Percentiles rank a stretch among this genome's conserved stretches.
Conservation (phyloP, 2,329 filamentous ascomycete genomes). For the Aspergillus glaucus region DNA sequence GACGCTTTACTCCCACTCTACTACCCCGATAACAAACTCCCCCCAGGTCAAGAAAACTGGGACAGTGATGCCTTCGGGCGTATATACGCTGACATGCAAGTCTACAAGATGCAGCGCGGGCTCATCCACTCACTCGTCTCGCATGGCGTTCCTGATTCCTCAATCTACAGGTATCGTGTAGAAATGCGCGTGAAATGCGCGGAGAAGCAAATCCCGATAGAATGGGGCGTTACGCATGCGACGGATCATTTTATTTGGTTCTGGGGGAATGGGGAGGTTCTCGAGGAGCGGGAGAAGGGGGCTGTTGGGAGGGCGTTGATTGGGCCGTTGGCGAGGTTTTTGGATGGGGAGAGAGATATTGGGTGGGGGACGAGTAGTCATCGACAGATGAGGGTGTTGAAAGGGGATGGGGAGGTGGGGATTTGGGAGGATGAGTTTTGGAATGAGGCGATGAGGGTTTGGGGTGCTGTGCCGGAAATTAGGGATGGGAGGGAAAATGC, state of each 20-base stretch:
- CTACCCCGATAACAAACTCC: conserved; percentile 37
- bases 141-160: conserved; percentile 35
- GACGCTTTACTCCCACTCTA: conserved; percentile 41
- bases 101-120: conserved; percentile 49
- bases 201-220: conserved; percentile 35
- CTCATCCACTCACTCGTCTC: conserved; percentile 41
- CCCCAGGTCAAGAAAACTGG: conserved; percentile 41
- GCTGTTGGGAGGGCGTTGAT: conserved; percentile 28
- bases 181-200: conserved; percentile 48
- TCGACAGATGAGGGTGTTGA: conserved; percentile 40
- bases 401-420: conserved; percentile 40
- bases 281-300: conserved; percentile 41
- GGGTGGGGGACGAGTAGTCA: conserved; percentile 22
- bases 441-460: conserved; percentile 44
- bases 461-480: conserved; percentile 31
- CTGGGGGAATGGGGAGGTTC: conserved; percentile 43
- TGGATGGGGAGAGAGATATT: conserved; percentile 16
- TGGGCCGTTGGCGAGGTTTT: conserved; percentile 24
- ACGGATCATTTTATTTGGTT: conserved; percentile 53
- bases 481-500: conserved; percentile 5
- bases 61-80: conserved; percentile 45
- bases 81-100: conserved; percentile 53
- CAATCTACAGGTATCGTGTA: conserved; percentile 49
- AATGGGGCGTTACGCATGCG: conserved; percentile 51
- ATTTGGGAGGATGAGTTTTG: conserved; percentile 43